A percentile compares a stretch with the other conserved stretches of the same genome.
Evolutionary conservation across 345 rosid genomes (phyloP).

Genomic region (Eucalyptus marginata): DNA sequence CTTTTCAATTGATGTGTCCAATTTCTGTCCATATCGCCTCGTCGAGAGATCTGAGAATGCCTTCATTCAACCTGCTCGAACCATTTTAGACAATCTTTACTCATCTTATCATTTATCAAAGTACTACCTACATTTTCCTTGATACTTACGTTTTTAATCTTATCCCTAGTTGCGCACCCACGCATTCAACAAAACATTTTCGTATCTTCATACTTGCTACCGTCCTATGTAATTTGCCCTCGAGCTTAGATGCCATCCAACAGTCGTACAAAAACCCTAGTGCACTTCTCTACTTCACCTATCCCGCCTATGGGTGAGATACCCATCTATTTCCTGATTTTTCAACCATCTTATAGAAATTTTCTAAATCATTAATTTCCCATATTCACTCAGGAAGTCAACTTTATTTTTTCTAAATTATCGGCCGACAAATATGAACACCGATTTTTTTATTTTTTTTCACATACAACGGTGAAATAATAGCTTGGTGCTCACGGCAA

Average conservation of each 20-base stretch:
- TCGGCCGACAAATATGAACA: background rate
- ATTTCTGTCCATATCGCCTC: background rate
- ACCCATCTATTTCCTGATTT: background rate
- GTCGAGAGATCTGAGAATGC: rapidly evolving
- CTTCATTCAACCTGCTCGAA: rapidly evolving
- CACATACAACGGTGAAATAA: too few relatives aligned
- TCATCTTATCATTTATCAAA: background rate
- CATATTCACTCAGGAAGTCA: rapidly evolving
- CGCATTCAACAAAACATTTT: background rate
- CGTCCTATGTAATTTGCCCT: too few relatives aligned
- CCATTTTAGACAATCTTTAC: rapidly evolving
- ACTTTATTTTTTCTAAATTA: background rate
- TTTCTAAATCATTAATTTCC: background rate
- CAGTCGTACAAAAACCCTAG: background rate
- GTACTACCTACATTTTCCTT: background rate
- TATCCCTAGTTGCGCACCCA: background rate
- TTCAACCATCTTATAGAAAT: background rate
- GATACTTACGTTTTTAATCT: background rate
- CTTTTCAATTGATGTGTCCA: background rate
- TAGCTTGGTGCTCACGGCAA: background rate
- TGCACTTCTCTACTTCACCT: background rate
- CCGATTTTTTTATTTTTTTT: background rate
- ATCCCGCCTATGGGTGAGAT: background rate
- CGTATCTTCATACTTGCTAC: background rate
- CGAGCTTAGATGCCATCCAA: background rate